Evolutionary conservation across 202 grass and related monocot species (phyloP).

Genomic region (Schoenoplectus tabernaemontani): DNA sequence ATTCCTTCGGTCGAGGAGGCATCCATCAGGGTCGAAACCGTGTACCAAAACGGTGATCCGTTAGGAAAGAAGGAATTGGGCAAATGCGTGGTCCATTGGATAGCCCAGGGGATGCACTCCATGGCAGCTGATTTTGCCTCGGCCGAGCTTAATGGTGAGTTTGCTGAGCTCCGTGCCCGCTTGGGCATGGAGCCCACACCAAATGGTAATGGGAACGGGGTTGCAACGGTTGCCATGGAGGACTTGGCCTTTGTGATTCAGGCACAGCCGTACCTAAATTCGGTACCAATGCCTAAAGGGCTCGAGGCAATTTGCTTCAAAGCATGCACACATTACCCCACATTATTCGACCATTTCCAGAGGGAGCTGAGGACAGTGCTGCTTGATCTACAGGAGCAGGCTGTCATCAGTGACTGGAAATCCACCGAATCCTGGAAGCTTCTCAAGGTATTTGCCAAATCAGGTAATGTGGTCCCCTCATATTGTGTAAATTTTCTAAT

Average conservation of each 20-base stretch:
- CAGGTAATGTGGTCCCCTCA: conserved; percentile 24
- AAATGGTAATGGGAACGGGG: background rate
- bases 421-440: conserved; percentile 58
- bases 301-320: conserved; percentile 91
- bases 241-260: conserved; percentile 72
- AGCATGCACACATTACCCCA: conserved; percentile 85
- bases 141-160: conserved; percentile 55
- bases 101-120: conserved; percentile 70
- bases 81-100: conserved; percentile 61
- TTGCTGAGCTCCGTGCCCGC: conserved; percentile 37
- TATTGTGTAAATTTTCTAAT: background rate
- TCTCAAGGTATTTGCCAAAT: conserved; percentile 64
- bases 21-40: conserved; percentile 54
- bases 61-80: conserved; percentile 74
- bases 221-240: background rate
- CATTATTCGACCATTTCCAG: conserved; percentile 90
- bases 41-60: conserved; percentile 67
- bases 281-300: conserved; percentile 78
- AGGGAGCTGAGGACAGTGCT: conserved; percentile 64
- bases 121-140: conserved; percentile 71
- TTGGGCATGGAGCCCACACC: conserved; percentile 12
- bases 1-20: conserved; percentile 59
- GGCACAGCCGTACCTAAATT: conserved; percentile 62
- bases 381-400: conserved; percentile 36
- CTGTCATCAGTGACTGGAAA: conserved; percentile 40